Conservation (phyloP, 768 basidiomycete species). For the Gelatoporia subvermispora region DNA sequence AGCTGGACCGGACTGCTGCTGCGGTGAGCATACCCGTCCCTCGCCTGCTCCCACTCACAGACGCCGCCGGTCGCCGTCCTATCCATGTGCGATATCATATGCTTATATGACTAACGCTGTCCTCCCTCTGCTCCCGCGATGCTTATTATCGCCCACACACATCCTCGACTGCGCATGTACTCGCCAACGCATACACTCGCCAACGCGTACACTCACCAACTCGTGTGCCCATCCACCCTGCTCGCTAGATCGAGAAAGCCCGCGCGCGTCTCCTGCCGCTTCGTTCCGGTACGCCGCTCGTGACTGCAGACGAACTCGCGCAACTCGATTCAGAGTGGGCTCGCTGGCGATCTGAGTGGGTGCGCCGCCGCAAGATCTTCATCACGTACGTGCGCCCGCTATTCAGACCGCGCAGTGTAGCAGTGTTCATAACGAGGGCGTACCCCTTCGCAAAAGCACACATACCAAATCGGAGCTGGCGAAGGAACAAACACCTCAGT, state of each 20-base stretch:
- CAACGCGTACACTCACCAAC: too few species aligned
- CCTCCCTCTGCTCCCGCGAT: too few species aligned
- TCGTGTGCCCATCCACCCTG: slow-evolving; percentile 9
- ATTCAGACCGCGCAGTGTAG: too few species aligned
- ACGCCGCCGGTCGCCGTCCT: slow-evolving; percentile 1
- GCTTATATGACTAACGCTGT: background rate
- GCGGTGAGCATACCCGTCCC: slow-evolving; percentile 39
- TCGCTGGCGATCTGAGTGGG: slow-evolving; percentile 81
- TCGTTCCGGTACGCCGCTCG: slow-evolving; percentile 58
- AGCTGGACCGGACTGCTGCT: slow-evolving; percentile 45
- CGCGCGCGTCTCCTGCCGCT: slow-evolving; percentile 55
- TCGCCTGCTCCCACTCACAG: too few species aligned
- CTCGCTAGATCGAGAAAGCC: slow-evolving; percentile 43
- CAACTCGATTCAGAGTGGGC: slow-evolving; percentile 70
- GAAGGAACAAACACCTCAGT: too few species aligned
- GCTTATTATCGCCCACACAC: too few species aligned
- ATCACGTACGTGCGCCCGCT: slow-evolving; percentile 49
- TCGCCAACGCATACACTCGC: slow-evolving; percentile 6
- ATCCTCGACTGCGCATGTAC: background rate
- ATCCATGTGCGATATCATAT: slow-evolving; percentile 1
- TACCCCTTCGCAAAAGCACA: too few species aligned
- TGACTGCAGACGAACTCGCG: slow-evolving; percentile 68
- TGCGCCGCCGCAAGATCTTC: slow-evolving; percentile 70
- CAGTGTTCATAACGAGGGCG: too few species aligned
- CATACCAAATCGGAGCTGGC: too few species aligned